phyloP scores from a whole-genome alignment of 2,329 filamentous ascomycete species.

The Cadophora gregata region DNA sequence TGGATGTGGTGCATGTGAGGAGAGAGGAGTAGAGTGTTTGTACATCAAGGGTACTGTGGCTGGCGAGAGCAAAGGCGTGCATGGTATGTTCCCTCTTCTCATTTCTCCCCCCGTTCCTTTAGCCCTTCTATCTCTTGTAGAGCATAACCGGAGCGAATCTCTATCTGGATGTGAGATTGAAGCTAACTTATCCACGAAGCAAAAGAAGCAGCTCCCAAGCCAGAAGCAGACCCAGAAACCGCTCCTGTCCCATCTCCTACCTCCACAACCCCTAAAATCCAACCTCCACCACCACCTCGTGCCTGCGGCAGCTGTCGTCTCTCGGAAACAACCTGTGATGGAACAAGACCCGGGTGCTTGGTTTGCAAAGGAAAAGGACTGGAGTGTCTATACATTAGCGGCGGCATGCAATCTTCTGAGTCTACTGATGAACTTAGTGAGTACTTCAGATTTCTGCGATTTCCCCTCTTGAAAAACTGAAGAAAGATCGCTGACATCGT shows the following conservation, averaged over 20 bases:
- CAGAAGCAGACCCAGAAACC: not conserved
- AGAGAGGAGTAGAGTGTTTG: conserved; percentile 14
- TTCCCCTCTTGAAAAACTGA: too few relatives aligned
- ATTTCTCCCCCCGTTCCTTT: too few relatives aligned
- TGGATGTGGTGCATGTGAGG: conserved; percentile 1
- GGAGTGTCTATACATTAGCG: conserved; percentile 3
- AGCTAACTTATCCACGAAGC: not conserved
- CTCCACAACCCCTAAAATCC: not conserved
- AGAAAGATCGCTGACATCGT: too few relatives aligned
- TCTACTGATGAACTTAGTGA: conserved; percentile 1
- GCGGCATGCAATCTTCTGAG: not conserved
- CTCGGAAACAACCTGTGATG: not conserved
- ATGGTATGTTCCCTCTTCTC: not conserved
- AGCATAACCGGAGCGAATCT: too few relatives aligned
- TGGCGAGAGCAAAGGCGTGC: not conserved
- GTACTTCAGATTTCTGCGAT: not conserved
- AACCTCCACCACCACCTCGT: not conserved
- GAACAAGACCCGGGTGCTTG: not conserved
- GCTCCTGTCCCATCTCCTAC: not conserved
- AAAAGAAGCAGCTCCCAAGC: not conserved
- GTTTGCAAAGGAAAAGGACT: conserved; percentile 4
- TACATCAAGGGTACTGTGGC: not conserved
- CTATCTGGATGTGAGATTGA: not conserved
- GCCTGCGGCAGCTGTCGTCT: conserved; percentile 11
- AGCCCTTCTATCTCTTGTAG: too few relatives aligned